Evolutionary conservation across 1,284 basidiomycete genomes (phyloP), one percentile per base, ranked within the genome.

Genomic region (Stereum hirsutum): DNA sequence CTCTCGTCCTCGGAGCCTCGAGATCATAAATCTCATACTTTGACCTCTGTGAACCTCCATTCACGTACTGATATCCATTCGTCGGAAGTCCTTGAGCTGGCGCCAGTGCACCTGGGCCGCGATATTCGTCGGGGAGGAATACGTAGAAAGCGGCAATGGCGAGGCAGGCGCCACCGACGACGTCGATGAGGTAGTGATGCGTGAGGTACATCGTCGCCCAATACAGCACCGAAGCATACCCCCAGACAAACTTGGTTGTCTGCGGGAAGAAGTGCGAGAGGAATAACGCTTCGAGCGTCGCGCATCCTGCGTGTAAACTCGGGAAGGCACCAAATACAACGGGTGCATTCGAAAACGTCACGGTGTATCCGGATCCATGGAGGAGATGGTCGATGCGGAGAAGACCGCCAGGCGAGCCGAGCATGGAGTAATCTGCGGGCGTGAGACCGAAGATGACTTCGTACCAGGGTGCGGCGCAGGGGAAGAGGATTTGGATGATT

Each of bases 121-220:
- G 78, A 50, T 92, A 72, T 47, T 86, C 80, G 49, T 88, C 78
- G 0, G 90, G 89, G 54, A 95, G 78, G 65, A 85, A 84, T 52
- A 89, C 62, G 66, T 95, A 97, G 72, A 98, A 99, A 57, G 77
- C 83, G 11, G 78, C 74, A 12, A 87, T 85, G 17, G 92, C 85
- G 46, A 99, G 74, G 59, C 93, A 96, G 0, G 89, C 90, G 6
- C 95, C 95, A 3, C 84, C 89, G 28, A 94, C 89, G 53, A 98
- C 84, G 58, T 99, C 96, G 64, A 99, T 91, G 53, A 98, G 81
- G 70, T 98, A 99, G 68, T 98, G 92, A 61, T 96, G 93, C 5
- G 89, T 91, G 53, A 95, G 81, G 69, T 96, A 96, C 95, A 99
- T 99, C 26, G 95, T 99, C 20, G 89, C 85, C 95, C 94, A 98